Evolutionary conservation across 2,329 filamentous ascomycete genomes (phyloP).

Genomic region (Exserohilum turcica): DNA sequence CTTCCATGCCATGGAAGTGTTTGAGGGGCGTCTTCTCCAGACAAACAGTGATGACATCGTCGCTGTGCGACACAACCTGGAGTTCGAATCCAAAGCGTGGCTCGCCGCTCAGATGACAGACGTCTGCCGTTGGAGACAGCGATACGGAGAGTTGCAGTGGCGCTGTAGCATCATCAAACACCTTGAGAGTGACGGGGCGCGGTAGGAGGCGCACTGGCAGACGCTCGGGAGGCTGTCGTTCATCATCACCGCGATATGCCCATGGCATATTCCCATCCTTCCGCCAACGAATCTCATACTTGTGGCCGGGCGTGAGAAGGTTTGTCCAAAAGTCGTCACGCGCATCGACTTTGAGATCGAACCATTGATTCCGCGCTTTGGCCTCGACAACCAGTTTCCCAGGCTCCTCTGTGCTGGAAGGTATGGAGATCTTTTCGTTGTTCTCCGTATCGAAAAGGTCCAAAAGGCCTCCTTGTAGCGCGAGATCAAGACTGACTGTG

Average conservation of each 20-base stretch:
- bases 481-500: neutral
- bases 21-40: neutral
- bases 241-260: neutral
- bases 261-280: neutral
- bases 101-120: neutral
- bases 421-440: neutral
- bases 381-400: neutral
- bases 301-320: neutral
- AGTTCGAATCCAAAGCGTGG: neutral
- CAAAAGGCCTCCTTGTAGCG: neutral
- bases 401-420: neutral
- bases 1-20: neutral
- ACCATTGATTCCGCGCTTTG: neutral
- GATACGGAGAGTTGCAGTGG: neutral
- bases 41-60: neutral
- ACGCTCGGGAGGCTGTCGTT: neutral
- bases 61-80: neutral
- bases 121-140: neutral
- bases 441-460: neutral
- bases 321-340: neutral
- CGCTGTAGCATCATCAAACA: neutral
- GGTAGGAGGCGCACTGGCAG: neutral
- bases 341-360: neutral
- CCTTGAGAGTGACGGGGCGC: neutral
- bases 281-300: neutral